Evolutionary conservation across 495 filamentous ascomycete genomes (phyloP).

Genomic region (Penicillium soppii): DNA sequence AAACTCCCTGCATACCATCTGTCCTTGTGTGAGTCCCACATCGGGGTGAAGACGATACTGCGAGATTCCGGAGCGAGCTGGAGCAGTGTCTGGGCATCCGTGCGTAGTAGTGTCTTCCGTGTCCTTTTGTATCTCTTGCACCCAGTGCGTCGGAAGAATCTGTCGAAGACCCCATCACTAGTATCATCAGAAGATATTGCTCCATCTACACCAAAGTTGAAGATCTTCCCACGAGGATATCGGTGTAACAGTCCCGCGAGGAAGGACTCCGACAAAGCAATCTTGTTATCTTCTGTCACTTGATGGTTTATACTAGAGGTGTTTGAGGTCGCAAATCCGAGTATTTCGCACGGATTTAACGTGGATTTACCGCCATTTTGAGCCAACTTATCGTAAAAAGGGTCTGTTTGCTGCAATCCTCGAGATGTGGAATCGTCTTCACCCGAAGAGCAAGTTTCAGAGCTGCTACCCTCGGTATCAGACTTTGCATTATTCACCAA

Average conservation of each 20-base stretch:
- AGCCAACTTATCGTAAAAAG: neutral
- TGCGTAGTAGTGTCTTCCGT: slow-evolving; percentile 1
- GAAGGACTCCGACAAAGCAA: slow-evolving; percentile 15
- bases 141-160: slow-evolving; percentile 1
- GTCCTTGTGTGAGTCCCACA: slow-evolving; percentile 23
- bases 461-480: slow-evolving; percentile 16
- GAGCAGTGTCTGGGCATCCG: slow-evolving; percentile 14
- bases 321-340: slow-evolving; percentile 18
- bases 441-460: slow-evolving; percentile 10
- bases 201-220: slow-evolving; percentile 18
- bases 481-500: slow-evolving; percentile 10
- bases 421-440: slow-evolving; percentile 6
- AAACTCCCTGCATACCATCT: slow-evolving; percentile 36
- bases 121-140: slow-evolving; percentile 16
- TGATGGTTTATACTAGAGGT: slow-evolving; percentile 13
- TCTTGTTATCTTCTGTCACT: slow-evolving; percentile 1
- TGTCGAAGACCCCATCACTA: slow-evolving; percentile 8
- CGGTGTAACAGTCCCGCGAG: slow-evolving; percentile 9
- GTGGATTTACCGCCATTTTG: slow-evolving; percentile 2
- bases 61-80: slow-evolving; percentile 15
- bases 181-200: slow-evolving; percentile 13
- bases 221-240: slow-evolving; percentile 20
- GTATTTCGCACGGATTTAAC: slow-evolving; percentile 13
- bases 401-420: neutral
- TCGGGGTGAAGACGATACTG: slow-evolving; percentile 19